Percentiles rank a stretch among this genome's conserved stretches.
phyloP scores from a whole-genome alignment of 305 asterid species.

The Fraxinus angustifolia region DNA sequence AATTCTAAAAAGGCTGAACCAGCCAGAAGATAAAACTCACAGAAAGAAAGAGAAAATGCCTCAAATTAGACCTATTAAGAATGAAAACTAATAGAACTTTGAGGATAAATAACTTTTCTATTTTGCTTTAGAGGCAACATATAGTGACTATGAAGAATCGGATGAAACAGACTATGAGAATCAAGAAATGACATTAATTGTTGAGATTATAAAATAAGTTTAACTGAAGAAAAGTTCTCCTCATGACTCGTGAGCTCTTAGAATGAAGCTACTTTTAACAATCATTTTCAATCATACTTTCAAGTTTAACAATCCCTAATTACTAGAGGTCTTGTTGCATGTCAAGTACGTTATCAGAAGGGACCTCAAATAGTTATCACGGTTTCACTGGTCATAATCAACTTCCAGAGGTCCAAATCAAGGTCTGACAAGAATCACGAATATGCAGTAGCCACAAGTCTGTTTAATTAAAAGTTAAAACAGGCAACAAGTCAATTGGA shows the following conservation, averaged over 20 bases:
- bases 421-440: neutral
- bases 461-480: neutral
- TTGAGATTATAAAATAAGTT: neutral
- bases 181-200: neutral
- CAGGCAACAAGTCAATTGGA: neutral
- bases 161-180: neutral
- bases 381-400: neutral
- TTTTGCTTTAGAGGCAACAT: neutral
- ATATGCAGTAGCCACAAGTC: neutral
- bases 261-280: neutral
- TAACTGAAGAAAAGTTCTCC: neutral
- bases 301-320: neutral
- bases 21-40: neutral
- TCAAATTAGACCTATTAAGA: neutral
- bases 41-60: neutral
- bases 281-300: neutral
- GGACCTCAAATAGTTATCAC: neutral
- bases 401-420: neutral
- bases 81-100: neutral
- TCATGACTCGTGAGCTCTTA: neutral
- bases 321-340: neutral
- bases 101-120: neutral
- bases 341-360: neutral
- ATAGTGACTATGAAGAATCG: neutral
- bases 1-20: neutral